Conservation (phyloP, 495 filamentous ascomycete species). For the Mycothermus thermophilus region DNA sequence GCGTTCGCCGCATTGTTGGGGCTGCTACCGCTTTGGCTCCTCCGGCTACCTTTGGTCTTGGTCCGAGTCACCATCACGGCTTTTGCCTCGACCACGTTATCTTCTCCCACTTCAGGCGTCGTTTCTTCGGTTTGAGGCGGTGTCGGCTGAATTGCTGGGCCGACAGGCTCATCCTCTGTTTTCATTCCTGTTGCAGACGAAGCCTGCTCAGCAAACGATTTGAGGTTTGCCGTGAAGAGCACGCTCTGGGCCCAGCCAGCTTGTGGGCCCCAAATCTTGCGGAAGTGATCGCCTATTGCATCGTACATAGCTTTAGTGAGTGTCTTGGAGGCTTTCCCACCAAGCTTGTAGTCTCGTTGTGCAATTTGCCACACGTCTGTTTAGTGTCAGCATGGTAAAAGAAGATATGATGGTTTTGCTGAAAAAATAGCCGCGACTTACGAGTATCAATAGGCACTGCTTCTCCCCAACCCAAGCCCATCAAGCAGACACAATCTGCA, state of each 20-base stretch:
- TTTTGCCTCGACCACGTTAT: too few relatives aligned
- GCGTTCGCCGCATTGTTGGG: too few relatives aligned
- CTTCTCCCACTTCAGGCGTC: slow-evolving; percentile 13
- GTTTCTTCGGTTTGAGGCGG: too few relatives aligned
- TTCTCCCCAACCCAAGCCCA: slow-evolving; percentile 96
- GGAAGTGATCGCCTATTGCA: slow-evolving; percentile 79
- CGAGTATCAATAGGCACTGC: slow-evolving; percentile 92
- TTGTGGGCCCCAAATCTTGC: slow-evolving; percentile 80
- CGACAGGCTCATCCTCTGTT: too few relatives aligned
- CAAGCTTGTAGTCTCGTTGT: slow-evolving; percentile 86
- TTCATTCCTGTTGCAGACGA: too few relatives aligned
- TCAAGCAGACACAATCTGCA: slow-evolving; percentile 87
- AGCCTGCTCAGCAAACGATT: slow-evolving; percentile 59
- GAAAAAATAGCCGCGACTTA: too few relatives aligned
- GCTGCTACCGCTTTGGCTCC: too few relatives aligned
- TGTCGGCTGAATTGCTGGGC: too few relatives aligned
- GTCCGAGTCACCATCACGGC: too few relatives aligned
- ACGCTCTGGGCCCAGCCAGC: slow-evolving; percentile 97
- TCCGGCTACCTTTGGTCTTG: too few relatives aligned
- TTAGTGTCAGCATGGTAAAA: too few relatives aligned
- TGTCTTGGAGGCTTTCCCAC: slow-evolving; percentile 60
- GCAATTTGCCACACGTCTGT: slow-evolving; percentile 99
- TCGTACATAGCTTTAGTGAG: slow-evolving; percentile 81
- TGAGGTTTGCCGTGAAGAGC: slow-evolving; percentile 87
- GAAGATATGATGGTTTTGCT: too few relatives aligned